Evolutionary conservation across 1,284 basidiomycete genomes (phyloP).

Genomic region (Coniophora puteana): DNA sequence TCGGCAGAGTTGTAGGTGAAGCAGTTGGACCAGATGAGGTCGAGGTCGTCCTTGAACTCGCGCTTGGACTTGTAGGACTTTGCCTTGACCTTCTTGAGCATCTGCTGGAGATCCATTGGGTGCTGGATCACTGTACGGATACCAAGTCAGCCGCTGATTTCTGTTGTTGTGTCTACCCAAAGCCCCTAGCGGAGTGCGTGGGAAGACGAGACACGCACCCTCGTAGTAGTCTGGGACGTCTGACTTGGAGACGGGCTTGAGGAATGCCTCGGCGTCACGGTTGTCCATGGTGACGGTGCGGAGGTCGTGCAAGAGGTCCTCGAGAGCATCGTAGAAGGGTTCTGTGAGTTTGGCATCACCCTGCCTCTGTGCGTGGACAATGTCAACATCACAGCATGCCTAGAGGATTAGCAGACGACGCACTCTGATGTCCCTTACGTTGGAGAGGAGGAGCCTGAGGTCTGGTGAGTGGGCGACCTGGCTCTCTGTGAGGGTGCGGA

Average conservation of each 20-base stretch:
- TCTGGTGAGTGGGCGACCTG: slow-evolving; percentile 58
- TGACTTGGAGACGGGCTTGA: slow-evolving; percentile 82
- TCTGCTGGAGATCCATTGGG: slow-evolving; percentile 94
- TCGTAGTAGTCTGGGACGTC: slow-evolving; percentile 91
- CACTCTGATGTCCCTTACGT: slow-evolving; percentile 75
- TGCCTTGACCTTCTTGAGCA: slow-evolving; percentile 89
- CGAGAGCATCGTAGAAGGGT: slow-evolving; percentile 88
- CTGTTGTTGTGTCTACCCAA: no score
- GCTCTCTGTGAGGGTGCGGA: slow-evolving; percentile 70
- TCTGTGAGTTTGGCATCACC: slow-evolving; percentile 75
- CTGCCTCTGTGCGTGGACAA: slow-evolving; percentile 40
- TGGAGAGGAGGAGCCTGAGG: slow-evolving; percentile 66
- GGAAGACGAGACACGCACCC: slow-evolving; percentile 42
- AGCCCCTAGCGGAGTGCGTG: no score
- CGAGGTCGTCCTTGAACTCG: slow-evolving; percentile 91
- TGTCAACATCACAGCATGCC: slow-evolving; percentile 5
- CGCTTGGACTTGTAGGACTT: slow-evolving; percentile 92
- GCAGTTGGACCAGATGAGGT: slow-evolving; percentile 97
- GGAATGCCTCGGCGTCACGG: slow-evolving; percentile 84
- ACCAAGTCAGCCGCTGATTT: no score
- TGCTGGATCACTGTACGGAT: slow-evolving; percentile 70
- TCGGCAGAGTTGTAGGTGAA: slow-evolving; percentile 88
- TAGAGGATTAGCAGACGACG: slow-evolving; percentile 26
- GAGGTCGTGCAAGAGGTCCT: slow-evolving; percentile 82
- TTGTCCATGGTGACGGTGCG: slow-evolving; percentile 77